Evolutionary conservation across 176 grass and related monocot species (phyloP).

Genomic region (Triticum aestivum): DNA sequence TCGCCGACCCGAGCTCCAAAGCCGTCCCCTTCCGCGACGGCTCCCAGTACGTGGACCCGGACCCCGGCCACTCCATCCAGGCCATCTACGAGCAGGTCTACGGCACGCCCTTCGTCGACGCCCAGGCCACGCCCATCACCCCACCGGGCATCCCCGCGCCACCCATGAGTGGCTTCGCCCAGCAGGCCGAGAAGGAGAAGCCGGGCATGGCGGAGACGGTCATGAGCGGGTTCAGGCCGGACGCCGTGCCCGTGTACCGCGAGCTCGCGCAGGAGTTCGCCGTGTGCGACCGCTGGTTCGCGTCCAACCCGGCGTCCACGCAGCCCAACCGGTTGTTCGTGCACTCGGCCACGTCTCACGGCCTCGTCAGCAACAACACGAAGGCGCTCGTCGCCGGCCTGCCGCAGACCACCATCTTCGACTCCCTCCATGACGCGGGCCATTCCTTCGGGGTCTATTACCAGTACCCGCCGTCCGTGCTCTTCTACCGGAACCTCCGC

Average conservation of each 20-base stretch:
- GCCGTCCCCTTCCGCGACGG: slow-evolving; percentile 42
- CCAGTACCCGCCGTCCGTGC: slow-evolving; percentile 62
- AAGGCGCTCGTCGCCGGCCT: slow-evolving; percentile 41
- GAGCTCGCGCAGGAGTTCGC: slow-evolving; percentile 58
- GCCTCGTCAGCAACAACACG: slow-evolving; percentile 64
- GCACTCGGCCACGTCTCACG: slow-evolving; percentile 79
- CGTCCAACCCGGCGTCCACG: slow-evolving; percentile 78
- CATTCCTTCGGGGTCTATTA: slow-evolving; percentile 78
- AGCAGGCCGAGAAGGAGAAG: slow-evolving; percentile 74
- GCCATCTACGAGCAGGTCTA: slow-evolving; percentile 94
- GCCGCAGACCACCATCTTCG: slow-evolving; percentile 81
- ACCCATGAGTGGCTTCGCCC: slow-evolving; percentile 79
- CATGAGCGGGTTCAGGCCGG: slow-evolving; percentile 74
- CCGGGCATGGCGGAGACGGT: slow-evolving; percentile 61
- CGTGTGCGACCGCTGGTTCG: slow-evolving; percentile 78
- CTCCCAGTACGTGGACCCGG: slow-evolving; percentile 79
- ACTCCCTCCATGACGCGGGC: slow-evolving; percentile 62
- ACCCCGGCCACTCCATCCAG: slow-evolving; percentile 85
- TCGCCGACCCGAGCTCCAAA: slow-evolving; percentile 31
- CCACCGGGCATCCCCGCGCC: slow-evolving; percentile 31
- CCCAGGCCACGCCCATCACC: slow-evolving; percentile 49
- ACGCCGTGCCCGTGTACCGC: slow-evolving; percentile 77
- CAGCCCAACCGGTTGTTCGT: slow-evolving; percentile 81
- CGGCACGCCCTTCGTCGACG: slow-evolving; percentile 54
- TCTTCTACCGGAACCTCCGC: slow-evolving; percentile 73